A percentile compares a stretch with the other conserved stretches of the same genome.
phyloP scores from a whole-genome alignment of 768 basidiomycete genomes.

The Serendipita sp. region DNA sequence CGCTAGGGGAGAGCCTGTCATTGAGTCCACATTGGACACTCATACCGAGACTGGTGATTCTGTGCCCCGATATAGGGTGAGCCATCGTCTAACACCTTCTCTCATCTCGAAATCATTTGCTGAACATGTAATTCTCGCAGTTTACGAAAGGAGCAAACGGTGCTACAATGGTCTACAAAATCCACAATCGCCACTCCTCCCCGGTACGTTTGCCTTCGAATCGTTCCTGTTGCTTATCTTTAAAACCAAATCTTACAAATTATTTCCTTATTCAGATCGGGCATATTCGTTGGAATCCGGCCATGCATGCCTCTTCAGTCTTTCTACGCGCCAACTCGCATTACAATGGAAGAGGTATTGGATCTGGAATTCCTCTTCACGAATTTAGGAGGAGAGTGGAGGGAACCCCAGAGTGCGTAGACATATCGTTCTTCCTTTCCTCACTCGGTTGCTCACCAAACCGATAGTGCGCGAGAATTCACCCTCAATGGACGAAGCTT shows the following conservation, averaged over 20 bases:
- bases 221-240: too few relatives aligned
- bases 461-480: neutral
- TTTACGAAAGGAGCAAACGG: slow-evolving; percentile 4
- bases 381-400: slow-evolving; percentile 1
- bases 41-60: neutral
- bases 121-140: neutral
- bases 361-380: slow-evolving; percentile 1
- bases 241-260: too few relatives aligned
- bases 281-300: neutral
- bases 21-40: neutral
- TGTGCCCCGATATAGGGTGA: neutral
- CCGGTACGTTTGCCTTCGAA: neutral
- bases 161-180: neutral
- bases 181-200: neutral
- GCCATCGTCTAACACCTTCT: neutral
- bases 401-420: neutral
- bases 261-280: neutral
- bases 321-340: neutral
- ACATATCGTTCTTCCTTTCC: neutral
- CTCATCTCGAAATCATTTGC: neutral
- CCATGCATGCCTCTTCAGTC: neutral
- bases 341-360: neutral
- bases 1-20: neutral
- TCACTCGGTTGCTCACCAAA: neutral
- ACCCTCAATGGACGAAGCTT: slow-evolving; percentile 1